Evolutionary conservation across 2,329 filamentous ascomycete genomes (phyloP).

Genomic region (Colletotrichum sansevieriae): DNA sequence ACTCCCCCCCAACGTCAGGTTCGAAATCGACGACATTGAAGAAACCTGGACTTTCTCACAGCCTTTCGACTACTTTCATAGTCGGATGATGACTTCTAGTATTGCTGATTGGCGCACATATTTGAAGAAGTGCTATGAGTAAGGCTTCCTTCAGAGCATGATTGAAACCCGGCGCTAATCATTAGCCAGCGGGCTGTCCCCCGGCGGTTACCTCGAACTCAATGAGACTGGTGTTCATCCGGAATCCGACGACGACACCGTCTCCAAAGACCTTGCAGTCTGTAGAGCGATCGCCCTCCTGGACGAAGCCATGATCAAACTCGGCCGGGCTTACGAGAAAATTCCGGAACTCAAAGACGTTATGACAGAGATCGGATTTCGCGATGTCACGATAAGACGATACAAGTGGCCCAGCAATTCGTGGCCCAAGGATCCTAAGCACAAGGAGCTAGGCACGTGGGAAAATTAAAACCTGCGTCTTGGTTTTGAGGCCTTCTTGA

Average conservation of each 20-base stretch:
- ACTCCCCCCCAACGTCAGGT: slow-evolving; percentile 65
- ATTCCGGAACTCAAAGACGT: neutral
- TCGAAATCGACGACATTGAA: slow-evolving; percentile 58
- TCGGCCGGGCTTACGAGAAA: neutral
- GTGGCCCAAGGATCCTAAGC: neutral
- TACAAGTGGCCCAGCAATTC: neutral
- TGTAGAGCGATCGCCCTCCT: no score
- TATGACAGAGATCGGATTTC: neutral
- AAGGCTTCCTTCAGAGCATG: neutral
- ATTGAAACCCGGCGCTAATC: no score
- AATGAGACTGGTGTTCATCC: neutral
- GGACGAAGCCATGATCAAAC: no score
- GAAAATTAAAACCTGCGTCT: no score
- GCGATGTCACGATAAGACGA: neutral
- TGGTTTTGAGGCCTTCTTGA: no score
- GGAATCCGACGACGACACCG: no score
- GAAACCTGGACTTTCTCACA: slow-evolving; percentile 53
- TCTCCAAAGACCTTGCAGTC: no score
- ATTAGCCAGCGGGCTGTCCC: neutral
- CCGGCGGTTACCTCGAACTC: neutral
- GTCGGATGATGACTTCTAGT: slow-evolving; percentile 47
- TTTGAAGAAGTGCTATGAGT: slow-evolving; percentile 51
- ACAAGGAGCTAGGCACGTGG: neutral
- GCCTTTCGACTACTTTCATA: slow-evolving; percentile 47
- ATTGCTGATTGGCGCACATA: slow-evolving; percentile 43